Base-by-base conservation (phyloP, 257 asterid genomes). In the Mitragyna speciosa region DNA sequence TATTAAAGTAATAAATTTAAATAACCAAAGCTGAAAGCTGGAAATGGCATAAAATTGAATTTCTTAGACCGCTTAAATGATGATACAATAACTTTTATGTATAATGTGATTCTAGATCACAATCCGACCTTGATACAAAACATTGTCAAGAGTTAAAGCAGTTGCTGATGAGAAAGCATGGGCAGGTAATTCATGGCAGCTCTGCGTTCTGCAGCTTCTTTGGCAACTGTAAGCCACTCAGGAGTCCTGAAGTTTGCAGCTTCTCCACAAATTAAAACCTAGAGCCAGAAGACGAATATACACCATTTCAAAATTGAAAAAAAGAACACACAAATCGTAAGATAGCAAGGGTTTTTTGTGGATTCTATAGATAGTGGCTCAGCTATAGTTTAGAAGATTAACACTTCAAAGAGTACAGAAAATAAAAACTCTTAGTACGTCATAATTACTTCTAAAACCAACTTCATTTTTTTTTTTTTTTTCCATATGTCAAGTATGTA, bases 211-310 rank as follows among this genome's bases (percentile, higher is more conserved):
- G 98, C 99, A 82, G 99, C 99, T 84, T 95, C 97, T 88, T 95
- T 95, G 76, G 99, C 99, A 79, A 95, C 91, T 63, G 93, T 66
- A 84, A 95, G 99, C 99, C 99, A 95, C 87, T 86, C 85, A 24
- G 98, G 95, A 66, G 99, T 95, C 76, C 97, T 95, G 80, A 95
- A 95, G 88, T 95, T 95, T 78, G 99, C 98, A 83, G 99, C 99
- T 91, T 95, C 99, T 67, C 99, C 99, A 86, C 99, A 95, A n/a
- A 84, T 90, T 95, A 83, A 93, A 95, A 80, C 99, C 99, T 95
- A 85, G 24, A 82, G 78, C 78, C 73, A 45, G 73, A 75, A 71
- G 61, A 63, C 64, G 65, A 68, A 76, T 7, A 51, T 36, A 79
- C 80, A 77, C 70, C 64, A 58, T 58, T 71, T 83, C 26, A 43